Base-by-base conservation (phyloP, 2,329 filamentous ascomycete genomes). In the Leptographium lundbergii region DNA sequence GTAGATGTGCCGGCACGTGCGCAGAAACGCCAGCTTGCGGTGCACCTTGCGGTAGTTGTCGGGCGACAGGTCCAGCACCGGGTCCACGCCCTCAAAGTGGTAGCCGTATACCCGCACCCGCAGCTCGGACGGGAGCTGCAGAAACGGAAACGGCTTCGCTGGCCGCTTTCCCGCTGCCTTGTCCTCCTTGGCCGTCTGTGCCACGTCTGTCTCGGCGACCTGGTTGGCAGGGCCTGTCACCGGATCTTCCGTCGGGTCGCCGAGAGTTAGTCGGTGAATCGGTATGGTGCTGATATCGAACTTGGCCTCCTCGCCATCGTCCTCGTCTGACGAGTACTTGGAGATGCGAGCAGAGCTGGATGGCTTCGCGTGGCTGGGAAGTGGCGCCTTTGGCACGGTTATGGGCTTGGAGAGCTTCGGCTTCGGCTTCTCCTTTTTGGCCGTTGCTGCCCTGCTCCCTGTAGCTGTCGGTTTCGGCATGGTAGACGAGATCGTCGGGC, bases 51-150 rank as follows among this genome's bases (percentile, higher is more conserved):
- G 82, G 69, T 83, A 81, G 68, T 88, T 89, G 36, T 78, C 73
- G 0, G 83, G 82, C 58, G 86, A 82, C 22, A 91, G 77, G 66
- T 91, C 87, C 55, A 89, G 70, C 1, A 85, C 78, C 19, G 73
- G 68, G 27, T 79, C 77, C 29, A 71, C 69, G 22, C 77, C 74
- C 55, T 75, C 70, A 62, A 89, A 86, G 63, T 84, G 77, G 64
- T 83, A 75, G 47, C 75, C 77, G 68, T 90, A 91, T 14, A 91
- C 80, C 65, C 82, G 81, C 61, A 86, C 74, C 9, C 88, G 84
- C 34, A 91, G 70, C 67, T 91, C 88, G 0, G 81, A 77, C 0
- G 88, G 87, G 1, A 91, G 73, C 34, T 80, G 74, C 60, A 90
- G 76, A 68, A 91, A 87, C 9, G 74, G 79, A 59, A 89, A 89